Evolutionary conservation across 73 alveolate genomes (phyloP), one percentile per base, ranked within the genome.

Genomic region (Paramecium bursaria): DNA sequence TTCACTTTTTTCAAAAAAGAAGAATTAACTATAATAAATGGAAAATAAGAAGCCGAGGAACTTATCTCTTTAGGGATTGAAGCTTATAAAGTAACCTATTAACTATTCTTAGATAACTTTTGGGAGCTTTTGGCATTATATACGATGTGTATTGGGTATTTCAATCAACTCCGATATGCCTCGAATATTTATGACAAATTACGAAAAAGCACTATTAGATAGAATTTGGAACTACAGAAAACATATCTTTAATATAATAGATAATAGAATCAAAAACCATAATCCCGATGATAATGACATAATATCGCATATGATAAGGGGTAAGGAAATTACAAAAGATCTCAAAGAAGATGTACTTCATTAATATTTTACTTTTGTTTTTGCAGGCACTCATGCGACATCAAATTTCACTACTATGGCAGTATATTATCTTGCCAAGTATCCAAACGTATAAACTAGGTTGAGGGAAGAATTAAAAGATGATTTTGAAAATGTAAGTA

Each of bases 301-400:
- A n/a, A n/a, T n/a, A n/a, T n/a, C n/a, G n/a, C n/a, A n/a, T n/a
- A n/a, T n/a, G n/a, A n/a, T n/a, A n/a, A n/a, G n/a, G n/a, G n/a
- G n/a, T n/a, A n/a, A n/a, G n/a, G n/a, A n/a, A n/a, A n/a, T n/a
- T n/a, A n/a, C n/a, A n/a, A n/a, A n/a, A 15, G 82, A 67, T 1
- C 42, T 67, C 1, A 76, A 54, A 35, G 75, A 76, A 23, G 17
- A 51, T 3, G 51, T 76, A 0, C 25, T 76, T 10, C 60, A 76
- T 42, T 35, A 76, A 52, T 76, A 76, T 15, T 6, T 76, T 13
- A 76, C 88, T 4, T 76, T 76, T 53, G 74, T 50, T 0, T 76
- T 76, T 76, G 88, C 88, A 27, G 88, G 88, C 27, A 76, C 75
- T 17, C 79, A 76, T 17, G 51, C 88, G 17, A 76, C 88, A n/a